A percentile compares a stretch with the other conserved stretches of the same genome.
These are phyloP conservation scores for Albugo laibachii DNA, from an alignment of 352 stramenopile species.

Conservation along the genomic window DNA sequence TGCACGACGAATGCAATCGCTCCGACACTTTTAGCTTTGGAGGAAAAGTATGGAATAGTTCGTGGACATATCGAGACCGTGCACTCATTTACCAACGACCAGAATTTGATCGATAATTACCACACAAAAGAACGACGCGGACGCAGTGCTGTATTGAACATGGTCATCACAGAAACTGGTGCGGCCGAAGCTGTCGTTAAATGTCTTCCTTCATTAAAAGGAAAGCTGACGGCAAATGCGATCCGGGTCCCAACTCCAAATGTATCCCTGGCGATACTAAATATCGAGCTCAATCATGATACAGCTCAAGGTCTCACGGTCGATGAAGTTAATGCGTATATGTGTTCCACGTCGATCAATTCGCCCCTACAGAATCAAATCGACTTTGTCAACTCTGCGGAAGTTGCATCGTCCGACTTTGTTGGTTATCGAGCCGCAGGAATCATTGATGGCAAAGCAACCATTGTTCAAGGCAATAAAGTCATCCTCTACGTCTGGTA, in stretches of 20 bases:
- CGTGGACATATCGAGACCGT: constrained; percentile 76
- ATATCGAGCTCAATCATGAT: constrained; percentile 77
- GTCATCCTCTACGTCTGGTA: constrained; percentile 81
- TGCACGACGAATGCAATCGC: constrained; percentile 79
- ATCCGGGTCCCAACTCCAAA: constrained; percentile 97
- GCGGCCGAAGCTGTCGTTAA: constrained; percentile 66
- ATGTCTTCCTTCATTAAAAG: constrained; percentile 84
- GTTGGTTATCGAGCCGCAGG: constrained; percentile 49
- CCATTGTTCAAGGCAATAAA: constrained; percentile 70
- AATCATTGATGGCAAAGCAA: constrained; percentile 69
- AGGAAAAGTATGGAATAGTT: constrained; percentile 69
- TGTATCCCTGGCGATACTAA: constrained; percentile 96
- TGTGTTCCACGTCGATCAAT: constrained; percentile 63
- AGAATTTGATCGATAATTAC: constrained; percentile 81
- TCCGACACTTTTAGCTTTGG: constrained; percentile 42
- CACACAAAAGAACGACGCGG: constrained; percentile 75
- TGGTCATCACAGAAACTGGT: constrained; percentile 79
- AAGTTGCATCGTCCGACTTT: constrained; percentile 71
- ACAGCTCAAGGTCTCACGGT: constrained; percentile 36
- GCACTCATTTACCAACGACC: constrained; percentile 82
- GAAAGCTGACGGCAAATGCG: constrained; percentile 96
- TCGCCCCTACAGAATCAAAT: constrained; percentile 77
- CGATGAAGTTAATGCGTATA: constrained; percentile 53
- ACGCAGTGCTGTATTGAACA: constrained; percentile 73
- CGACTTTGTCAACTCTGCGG: constrained; percentile 68